Base-by-base conservation (phyloP, 2,329 filamentous ascomycete genomes). In the Blastomyces silverae region DNA sequence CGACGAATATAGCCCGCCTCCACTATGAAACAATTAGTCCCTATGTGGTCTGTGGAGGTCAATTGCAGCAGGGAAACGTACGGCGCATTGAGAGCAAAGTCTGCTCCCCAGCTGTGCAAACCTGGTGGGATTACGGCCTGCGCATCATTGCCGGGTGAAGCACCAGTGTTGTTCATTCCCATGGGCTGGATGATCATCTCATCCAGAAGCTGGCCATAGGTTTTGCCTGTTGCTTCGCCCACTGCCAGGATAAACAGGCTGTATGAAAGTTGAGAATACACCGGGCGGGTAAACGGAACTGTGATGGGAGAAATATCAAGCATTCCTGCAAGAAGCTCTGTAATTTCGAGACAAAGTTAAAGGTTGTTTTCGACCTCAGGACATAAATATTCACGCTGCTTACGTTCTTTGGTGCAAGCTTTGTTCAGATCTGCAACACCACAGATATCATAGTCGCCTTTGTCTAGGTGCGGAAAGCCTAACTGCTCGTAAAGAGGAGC, bases 201-300 rank as follows among this genome's bases (percentile, higher is more conserved):
- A 10, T 70, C 65, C 2, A 73, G 63, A 0, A 70, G 58, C 28
- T 71, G 65, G 2, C 67, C 66, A 58, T 70, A 75, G 7, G 67
- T 69, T 65, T 70, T 72, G 7, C 69, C 69, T 1, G 69, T 71
- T 37, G 68, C 67, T 25, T 68, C 65, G 13, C 70, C 72, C 0
- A 80, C 66, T 0, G 74, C 76, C 59, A 78, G 70, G 4, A 71
- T 70, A 37, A 79, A 71, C 7, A 80, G 59, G 17, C 71, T 72
- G 64, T 78, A 81, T 0, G 76, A 77, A 20, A 79, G 67, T 62
- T 77, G 79, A 4, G 79, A 80, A 66, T 81, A 81, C 0, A 75
- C 72, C 0, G 79, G 77, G 2, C 73, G 71, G 3, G 75, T 70
- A 63, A 73, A 71, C 2, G 72, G 71, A 1, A 73, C 53, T 0